Conservation (phyloP, 805 yeast species). For the Kurtzmaniella fragi region DNA sequence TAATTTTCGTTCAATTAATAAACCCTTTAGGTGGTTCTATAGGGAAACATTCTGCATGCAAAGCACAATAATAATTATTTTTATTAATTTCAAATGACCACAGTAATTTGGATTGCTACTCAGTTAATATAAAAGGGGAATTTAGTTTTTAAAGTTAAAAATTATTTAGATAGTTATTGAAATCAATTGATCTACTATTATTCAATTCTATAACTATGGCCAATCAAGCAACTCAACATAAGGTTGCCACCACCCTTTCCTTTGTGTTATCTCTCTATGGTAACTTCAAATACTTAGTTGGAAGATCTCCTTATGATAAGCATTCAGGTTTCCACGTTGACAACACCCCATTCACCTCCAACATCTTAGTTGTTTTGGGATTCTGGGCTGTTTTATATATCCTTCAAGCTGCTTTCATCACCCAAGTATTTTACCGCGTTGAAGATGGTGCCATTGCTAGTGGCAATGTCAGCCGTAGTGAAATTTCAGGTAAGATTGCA, state of each 20-base stretch:
- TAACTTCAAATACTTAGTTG: conserved; percentile 51
- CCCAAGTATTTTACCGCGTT: conserved; percentile 38
- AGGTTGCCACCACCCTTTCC: conserved; percentile 47
- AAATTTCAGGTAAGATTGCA: conserved; percentile 40
- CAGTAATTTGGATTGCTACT: too few species aligned
- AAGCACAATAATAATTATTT: background rate
- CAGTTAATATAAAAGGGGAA: background rate
- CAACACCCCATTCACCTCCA: conserved; percentile 69
- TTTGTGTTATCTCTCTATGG: conserved; percentile 54
- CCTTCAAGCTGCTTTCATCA: conserved; percentile 48
- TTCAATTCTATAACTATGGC: conserved; percentile 2
- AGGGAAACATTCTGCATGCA: background rate
- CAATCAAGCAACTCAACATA: conserved; percentile 12
- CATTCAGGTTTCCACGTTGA: conserved; percentile 47
- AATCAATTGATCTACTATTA: conserved; percentile 3
- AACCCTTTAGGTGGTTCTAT: too few species aligned
- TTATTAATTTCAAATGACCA: background rate
- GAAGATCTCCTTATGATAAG: conserved; percentile 44
- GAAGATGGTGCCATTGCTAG: conserved; percentile 10
- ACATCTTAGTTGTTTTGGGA: conserved; percentile 40
- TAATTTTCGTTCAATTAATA: too few species aligned
- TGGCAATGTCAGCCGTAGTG: conserved; percentile 13
- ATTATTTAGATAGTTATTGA: conserved; percentile 6
- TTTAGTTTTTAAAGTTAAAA: background rate
- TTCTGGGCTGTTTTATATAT: conserved; percentile 57